phyloP scores from a whole-genome alignment of 306 rosid genomes.

The Sesbania bispinosa region DNA sequence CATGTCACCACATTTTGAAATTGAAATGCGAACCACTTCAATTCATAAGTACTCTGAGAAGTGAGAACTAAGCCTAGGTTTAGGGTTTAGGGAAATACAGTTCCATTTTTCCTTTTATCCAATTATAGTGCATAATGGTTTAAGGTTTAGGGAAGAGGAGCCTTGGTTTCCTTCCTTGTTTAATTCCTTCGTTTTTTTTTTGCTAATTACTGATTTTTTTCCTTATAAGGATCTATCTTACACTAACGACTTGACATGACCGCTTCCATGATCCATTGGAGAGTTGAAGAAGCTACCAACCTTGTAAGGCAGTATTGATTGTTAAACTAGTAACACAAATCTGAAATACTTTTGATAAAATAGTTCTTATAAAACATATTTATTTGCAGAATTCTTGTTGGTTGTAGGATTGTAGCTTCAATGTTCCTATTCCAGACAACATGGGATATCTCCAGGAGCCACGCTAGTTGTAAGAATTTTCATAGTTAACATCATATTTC shows the following conservation, averaged over 20 bases:
- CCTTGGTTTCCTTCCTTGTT: too few relatives aligned
- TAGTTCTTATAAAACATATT: conserved; percentile 12
- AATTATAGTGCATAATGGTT: too few relatives aligned
- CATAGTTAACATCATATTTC: too few relatives aligned
- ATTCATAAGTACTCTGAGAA: neutral
- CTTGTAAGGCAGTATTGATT: conserved; percentile 34
- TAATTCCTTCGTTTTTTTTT: too few relatives aligned
- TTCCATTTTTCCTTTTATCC: too few relatives aligned
- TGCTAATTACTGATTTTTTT: too few relatives aligned
- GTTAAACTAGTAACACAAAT: neutral
- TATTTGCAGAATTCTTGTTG: conserved; percentile 50
- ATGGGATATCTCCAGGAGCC: conserved; percentile 43
- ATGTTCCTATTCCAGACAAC: too few relatives aligned
- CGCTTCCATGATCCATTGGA: too few relatives aligned
- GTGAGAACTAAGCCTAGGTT: neutral
- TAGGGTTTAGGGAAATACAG: too few relatives aligned
- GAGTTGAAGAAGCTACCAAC: conserved; percentile 29
- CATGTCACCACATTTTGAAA: neutral
- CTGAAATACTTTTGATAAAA: neutral
- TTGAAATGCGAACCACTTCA: neutral
- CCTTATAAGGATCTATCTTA: too few relatives aligned
- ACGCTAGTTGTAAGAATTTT: conserved; percentile 38
- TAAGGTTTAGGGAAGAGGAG: too few relatives aligned
- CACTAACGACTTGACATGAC: too few relatives aligned
- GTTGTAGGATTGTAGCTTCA: conserved; percentile 61